Base-by-base conservation (phyloP, 164 flowering plant species). In the Platanus orientalis region DNA sequence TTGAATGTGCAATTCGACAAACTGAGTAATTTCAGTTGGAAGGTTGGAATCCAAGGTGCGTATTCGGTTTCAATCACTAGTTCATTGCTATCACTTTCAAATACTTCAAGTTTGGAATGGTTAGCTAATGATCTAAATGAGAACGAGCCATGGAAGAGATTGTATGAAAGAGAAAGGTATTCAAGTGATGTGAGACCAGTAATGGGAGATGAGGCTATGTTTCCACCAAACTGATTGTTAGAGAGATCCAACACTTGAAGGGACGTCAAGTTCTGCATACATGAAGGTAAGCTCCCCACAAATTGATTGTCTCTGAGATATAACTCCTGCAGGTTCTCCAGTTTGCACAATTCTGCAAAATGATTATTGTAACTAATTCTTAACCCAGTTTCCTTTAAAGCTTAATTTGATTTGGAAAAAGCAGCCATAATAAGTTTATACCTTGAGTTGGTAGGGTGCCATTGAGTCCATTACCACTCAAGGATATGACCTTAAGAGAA, bases 241-340 rank as follows among this genome's bases (percentile, higher is more conserved):
- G 69, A 32, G 50, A 66, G 63, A 47, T 56, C 68, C 5, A 64
- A 27, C 28, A 21, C 21, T 45, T 32, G 28, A 29, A 64, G 54
- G 39, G 24, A 21, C 4, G 68, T 28, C 20, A 64, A 47, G 10
- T 56, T 64, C 44, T 24, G 7, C 10, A 64, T 45, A 47, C 61
- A 64, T 20, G 68, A 16, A 29, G 68, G 61, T 28, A n/a, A n/a
- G n/a, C n/a, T n/a, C n/a, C n/a, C n/a, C n/a, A n/a, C n/a, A n/a
- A 64, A 24, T 10, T 17, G 10, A 24, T 64, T 64, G 9, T 0
- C 0, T 19, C 21, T 32, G 4, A 55, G 42, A 28, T 44, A 20
- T 25, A 64, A 20, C 21, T 42, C 68, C 45, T 56, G 54, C 10
- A 64, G 44, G 54, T 45, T 44, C 20, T 56, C 29, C 30, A 64